Evolutionary conservation across 1,284 basidiomycete genomes (phyloP).

Genomic region (Ustilago shanxiensis): DNA sequence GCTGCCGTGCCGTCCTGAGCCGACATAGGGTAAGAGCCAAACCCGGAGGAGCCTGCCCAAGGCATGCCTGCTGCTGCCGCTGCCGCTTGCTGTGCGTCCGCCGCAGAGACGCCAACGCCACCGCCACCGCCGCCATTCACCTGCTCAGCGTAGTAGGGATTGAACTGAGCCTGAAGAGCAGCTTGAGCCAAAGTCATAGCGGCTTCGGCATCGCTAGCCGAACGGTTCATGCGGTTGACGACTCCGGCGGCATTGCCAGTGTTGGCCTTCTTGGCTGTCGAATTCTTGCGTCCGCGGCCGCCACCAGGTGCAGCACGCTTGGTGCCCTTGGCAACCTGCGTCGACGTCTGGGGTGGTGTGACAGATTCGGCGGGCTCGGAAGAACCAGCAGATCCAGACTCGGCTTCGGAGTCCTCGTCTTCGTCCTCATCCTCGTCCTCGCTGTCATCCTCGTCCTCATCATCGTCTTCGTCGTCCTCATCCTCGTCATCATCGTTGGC

Average conservation of each 20-base stretch:
- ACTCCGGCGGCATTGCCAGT: conserved; percentile 44
- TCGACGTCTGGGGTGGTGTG: conserved; percentile 39
- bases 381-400: conserved; percentile 41
- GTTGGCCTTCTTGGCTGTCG: conserved; percentile 47
- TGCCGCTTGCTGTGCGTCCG: conserved; percentile 17
- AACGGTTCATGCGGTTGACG: conserved; percentile 51
- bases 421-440: conserved; percentile 43
- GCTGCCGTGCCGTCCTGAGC: conserved; percentile 51
- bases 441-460: conserved; percentile 55
- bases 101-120: neutral
- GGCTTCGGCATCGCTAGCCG: conserved; percentile 59
- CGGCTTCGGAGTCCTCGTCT: conserved; percentile 30
- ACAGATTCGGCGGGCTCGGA: conserved; percentile 39
- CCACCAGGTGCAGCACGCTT: conserved; percentile 40
- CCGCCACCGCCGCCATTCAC: conserved; percentile 28
- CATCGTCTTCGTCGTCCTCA: conserved; percentile 54
- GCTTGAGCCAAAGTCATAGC: conserved; percentile 62
- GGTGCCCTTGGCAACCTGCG: conserved; percentile 41
- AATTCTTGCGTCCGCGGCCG: conserved; percentile 45
- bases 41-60: conserved; percentile 30
- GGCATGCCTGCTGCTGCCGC: conserved; percentile 24
- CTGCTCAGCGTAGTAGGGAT: conserved; percentile 49
- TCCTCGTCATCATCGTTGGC: conserved; percentile 41
- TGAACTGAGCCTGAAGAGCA: conserved; percentile 56
- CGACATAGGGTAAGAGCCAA: conserved; percentile 39